Evolutionary conservation across 495 filamentous ascomycete species (phyloP).

Genomic region (Penicillium coprophilum): DNA sequence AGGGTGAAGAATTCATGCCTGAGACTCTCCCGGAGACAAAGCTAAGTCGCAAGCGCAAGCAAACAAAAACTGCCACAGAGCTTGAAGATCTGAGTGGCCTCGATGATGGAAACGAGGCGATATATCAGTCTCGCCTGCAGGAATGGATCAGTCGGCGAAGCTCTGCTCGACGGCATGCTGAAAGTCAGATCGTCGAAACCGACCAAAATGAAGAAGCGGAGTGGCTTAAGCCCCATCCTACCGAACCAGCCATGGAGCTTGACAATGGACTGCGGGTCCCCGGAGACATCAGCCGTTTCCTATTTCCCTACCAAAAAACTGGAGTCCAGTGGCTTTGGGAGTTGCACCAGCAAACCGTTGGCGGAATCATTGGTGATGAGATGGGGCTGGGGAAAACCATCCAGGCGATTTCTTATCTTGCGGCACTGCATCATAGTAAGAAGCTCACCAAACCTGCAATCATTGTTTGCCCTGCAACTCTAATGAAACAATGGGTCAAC

Average conservation of each 20-base stretch:
- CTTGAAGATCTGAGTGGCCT: conserved; percentile 70
- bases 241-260: conserved; percentile 66
- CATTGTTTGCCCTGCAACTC: conserved; percentile 88
- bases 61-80: conserved; percentile 43
- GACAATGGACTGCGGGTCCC: conserved; percentile 77
- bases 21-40: conserved; percentile 32
- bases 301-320: conserved; percentile 95
- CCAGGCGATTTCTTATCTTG: conserved; percentile 88
- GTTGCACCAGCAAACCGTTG: conserved; percentile 81
- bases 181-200: conserved; percentile 18
- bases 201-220: conserved; percentile 54
- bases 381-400: conserved; percentile 98
- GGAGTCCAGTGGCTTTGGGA: conserved; percentile 97
- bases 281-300: conserved; percentile 83
- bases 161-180: conserved; percentile 57
- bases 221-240: conserved; percentile 85
- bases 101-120: conserved; percentile 86
- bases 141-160: conserved; percentile 72
- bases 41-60: conserved; percentile 41
- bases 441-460: conserved; percentile 80
- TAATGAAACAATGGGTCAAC: conserved; percentile 95
- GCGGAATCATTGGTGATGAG: conserved; percentile 94
- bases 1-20: conserved; percentile 39
- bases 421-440: conserved; percentile 85
- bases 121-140: conserved; percentile 75